Evolutionary conservation across 495 filamentous ascomycete genomes (phyloP).

Genomic region (Aspergillus sparsus): DNA sequence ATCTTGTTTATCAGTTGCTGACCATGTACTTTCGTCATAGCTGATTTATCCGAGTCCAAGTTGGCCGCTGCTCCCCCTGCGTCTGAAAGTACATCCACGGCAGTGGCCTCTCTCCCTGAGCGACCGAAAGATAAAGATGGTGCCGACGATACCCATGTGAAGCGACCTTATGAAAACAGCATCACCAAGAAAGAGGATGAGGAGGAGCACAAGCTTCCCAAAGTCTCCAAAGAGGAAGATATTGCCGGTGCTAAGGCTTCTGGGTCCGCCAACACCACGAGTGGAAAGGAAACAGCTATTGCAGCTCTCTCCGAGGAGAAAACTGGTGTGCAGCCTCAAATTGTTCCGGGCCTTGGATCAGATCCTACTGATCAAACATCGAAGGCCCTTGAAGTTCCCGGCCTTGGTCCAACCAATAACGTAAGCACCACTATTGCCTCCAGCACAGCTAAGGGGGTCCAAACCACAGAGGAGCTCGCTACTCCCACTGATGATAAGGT

Average conservation of each 20-base stretch:
- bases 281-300: constrained; percentile 8
- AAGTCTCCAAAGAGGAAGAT: constrained; percentile 31
- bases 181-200: constrained; percentile 18
- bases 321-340: constrained; percentile 22
- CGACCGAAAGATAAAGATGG: constrained; percentile 31
- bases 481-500: background rate
- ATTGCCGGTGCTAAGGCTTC: constrained; percentile 9
- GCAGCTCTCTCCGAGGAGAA: constrained; percentile 1
- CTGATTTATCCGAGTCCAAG: constrained; percentile 9
- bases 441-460: constrained; percentile 1
- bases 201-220: constrained; percentile 30
- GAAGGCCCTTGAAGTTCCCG: constrained; percentile 23
- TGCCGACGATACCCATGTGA: constrained; percentile 24
- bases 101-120: constrained; percentile 31
- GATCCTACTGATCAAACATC: constrained; percentile 21
- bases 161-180: constrained; percentile 31
- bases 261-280: constrained; percentile 4
- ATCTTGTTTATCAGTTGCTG: background rate
- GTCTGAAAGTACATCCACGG: constrained; percentile 18
- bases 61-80: constrained; percentile 2
- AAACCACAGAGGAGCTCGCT: constrained; percentile 5
- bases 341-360: constrained; percentile 26
- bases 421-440: constrained; percentile 9
- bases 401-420: constrained; percentile 16
- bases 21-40: background rate